These are phyloP conservation scores for Nakazawaea siamensis DNA, from an alignment of 805 yeast genomes.

Conservation along the genomic window DNA sequence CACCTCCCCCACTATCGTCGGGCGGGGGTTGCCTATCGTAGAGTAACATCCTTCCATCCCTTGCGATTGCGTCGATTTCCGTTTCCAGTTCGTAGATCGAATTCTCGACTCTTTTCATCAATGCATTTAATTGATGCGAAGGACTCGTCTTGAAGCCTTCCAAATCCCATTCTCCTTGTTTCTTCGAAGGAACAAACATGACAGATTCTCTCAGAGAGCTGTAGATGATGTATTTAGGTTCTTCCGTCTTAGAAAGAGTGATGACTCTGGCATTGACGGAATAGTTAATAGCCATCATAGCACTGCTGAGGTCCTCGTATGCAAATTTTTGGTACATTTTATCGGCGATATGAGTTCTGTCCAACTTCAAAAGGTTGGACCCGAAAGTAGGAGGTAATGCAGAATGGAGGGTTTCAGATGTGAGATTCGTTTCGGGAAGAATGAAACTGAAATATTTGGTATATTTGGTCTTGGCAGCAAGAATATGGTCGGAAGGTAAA, in stretches of 20 bases:
- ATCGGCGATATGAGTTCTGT: constrained; percentile 9
- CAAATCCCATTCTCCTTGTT: constrained; percentile 27
- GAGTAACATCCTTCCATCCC: constrained; percentile 4
- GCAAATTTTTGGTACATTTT: constrained; percentile 21
- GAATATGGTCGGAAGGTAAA: constrained; percentile 36
- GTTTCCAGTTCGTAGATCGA: not conserved
- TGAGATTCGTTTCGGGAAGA: constrained; percentile 37
- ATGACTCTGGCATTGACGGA: constrained; percentile 4
- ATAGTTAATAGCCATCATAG: constrained; percentile 12
- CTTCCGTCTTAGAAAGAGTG: not conserved
- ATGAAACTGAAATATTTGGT: constrained; percentile 53
- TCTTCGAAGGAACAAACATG: constrained; percentile 27
- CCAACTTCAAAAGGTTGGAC: constrained; percentile 17
- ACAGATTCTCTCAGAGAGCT: not conserved
- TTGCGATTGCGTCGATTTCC: not conserved
- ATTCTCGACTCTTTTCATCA: not conserved
- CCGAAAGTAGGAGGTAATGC: constrained; percentile 34
- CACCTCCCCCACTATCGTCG: constrained; percentile 2
- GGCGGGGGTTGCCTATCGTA: constrained; percentile 1
- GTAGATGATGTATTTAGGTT: not conserved
- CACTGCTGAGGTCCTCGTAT: constrained; percentile 22
- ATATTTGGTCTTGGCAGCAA: constrained; percentile 40
- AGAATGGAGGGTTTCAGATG: constrained; percentile 18
- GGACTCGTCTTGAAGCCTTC: constrained; percentile 1
- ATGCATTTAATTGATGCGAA: not conserved